Base-by-base conservation (phyloP, 23 red algal genomes). In the Chondrus crispus region DNA sequence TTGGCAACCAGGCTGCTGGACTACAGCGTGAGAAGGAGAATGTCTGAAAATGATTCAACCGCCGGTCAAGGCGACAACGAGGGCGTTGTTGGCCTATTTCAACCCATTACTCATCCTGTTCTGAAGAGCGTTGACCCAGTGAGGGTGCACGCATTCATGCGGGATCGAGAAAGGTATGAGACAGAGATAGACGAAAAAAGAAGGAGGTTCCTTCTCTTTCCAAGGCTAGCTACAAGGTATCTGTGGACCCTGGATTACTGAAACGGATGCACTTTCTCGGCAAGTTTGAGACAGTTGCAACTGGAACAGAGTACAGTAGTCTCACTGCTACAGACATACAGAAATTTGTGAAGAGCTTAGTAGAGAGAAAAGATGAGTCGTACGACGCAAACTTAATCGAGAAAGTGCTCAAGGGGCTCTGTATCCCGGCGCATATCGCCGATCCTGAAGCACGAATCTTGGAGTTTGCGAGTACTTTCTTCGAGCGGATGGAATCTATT, bases 251-350 rank as follows among this genome's bases (percentile, higher is more conserved):
- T 22, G n/a, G n/a, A 58, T 52, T 0, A 28, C 1, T 83, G 13
- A 26, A 60, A 10, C 10, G 57, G 24, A 53, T 82, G 48, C 48
- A 58, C 48, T 82, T 82, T 45, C 24, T 83, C 7, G 50, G 46
- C 24, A 60, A 83, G 52, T 83, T 83, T 45, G 78, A 83, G 32
- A 47, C 11, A n/a, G 32, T 83, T 62, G 50, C 78, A 9, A 11
- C 78, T 16, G 41, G 41, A 35, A 60, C 20, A 19, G 9, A n/a
- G 13, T 11, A 60, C 9, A 22, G 57, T 8, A 1, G 57, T 11
- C 22, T 83, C 8, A 83, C 78, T 29, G 26, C 46, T 16, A 47
- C 11, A 13, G 30, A 83, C 13, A 83, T 83, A 10, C 24, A 83
- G 32, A 83, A 83, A 24, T 83, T 83, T 38, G 2, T 83, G 29